Base-by-base conservation (phyloP, 2,329 filamentous ascomycete genomes). In the Calonectria multiphialidica region DNA sequence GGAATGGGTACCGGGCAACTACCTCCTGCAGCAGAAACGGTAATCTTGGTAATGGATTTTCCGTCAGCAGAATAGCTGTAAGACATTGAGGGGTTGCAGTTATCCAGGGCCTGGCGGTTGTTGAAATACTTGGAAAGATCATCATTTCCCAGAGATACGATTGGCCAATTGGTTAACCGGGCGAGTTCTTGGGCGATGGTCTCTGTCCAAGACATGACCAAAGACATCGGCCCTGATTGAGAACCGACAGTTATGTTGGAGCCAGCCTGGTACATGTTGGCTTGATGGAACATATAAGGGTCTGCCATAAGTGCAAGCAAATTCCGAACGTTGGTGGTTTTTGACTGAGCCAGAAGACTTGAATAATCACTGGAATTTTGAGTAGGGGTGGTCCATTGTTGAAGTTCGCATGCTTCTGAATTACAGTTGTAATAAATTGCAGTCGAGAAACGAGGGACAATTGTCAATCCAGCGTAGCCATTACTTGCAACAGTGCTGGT, bases 251-350 rank as follows among this genome's bases (percentile, higher is more conserved):
- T 75, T 2, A 69, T 64, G 6, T 66, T n/a, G 1, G 70, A 69
- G 21, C 63, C 50, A 1, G 21, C 50, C 23, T 59, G 66, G 3
- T 70, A 53, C 74, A 75, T 74, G 33, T 75, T 75, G 42, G 74
- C 74, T 65, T 75, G 74, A 15, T 75, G 74, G 42, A 75, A 75
- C 74, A 75, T 75, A 50, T 75, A 75, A 8, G 74, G 72, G n/a
- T 75, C 74, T 13, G 72, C 59, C 44, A 70, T 55, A 2, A 74
- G 66, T 4, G 47, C 62, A 1, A 75, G 57, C 2, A 75, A 28
- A 25, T 75, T 66, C 25, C 74, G 74, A 10, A 65, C 45, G 45
- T 74, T 75, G 2, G 72, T 67, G 10, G 49, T 25, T 25, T 66
- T 74, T 2, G 74, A 71, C 28, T 74, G 66, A n/a, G 64, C 28